phyloP scores from a whole-genome alignment of 495 filamentous ascomycete genomes.

The Penicillium cinerascens region DNA sequence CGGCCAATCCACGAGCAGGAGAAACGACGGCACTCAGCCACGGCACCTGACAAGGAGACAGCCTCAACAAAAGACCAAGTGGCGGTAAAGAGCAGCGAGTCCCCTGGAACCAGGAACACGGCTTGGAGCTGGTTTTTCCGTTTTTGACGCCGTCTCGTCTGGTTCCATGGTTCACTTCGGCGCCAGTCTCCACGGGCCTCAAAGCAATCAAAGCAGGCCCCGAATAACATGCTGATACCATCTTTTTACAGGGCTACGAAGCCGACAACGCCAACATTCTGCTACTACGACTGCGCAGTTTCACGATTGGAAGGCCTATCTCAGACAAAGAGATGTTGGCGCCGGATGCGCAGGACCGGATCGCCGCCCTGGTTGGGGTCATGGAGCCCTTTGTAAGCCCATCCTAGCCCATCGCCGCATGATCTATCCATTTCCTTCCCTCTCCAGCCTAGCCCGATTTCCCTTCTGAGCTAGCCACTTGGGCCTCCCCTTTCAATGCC shows the following conservation, averaged over 20 bases:
- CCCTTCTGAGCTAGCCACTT: constrained; percentile 28
- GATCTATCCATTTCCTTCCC: constrained; percentile 2
- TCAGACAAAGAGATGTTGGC: constrained; percentile 52
- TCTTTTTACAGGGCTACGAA: constrained; percentile 61
- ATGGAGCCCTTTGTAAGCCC: constrained; percentile 63
- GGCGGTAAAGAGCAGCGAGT: neutral
- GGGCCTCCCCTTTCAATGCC: constrained; percentile 17
- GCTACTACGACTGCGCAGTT: constrained; percentile 72
- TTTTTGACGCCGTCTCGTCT: constrained; percentile 32
- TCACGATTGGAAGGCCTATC: constrained; percentile 63
- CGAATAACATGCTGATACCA: constrained; percentile 6
- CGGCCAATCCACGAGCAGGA: neutral
- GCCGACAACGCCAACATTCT: constrained; percentile 70
- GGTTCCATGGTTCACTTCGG: constrained; percentile 43
- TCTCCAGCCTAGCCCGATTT: constrained; percentile 22
- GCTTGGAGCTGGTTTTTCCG: neutral
- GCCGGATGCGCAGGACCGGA: constrained; percentile 49
- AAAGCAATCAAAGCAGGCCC: neutral
- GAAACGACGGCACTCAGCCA: neutral
- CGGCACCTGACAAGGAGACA: neutral
- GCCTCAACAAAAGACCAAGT: neutral
- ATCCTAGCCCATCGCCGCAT: constrained; percentile 30
- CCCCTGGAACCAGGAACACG: neutral
- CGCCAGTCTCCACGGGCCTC: constrained; percentile 21
- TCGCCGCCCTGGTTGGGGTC: constrained; percentile 51